Evolutionary conservation across 139 green algal genomes (phyloP).

Genomic region (Chlorella vulgaris): DNA sequence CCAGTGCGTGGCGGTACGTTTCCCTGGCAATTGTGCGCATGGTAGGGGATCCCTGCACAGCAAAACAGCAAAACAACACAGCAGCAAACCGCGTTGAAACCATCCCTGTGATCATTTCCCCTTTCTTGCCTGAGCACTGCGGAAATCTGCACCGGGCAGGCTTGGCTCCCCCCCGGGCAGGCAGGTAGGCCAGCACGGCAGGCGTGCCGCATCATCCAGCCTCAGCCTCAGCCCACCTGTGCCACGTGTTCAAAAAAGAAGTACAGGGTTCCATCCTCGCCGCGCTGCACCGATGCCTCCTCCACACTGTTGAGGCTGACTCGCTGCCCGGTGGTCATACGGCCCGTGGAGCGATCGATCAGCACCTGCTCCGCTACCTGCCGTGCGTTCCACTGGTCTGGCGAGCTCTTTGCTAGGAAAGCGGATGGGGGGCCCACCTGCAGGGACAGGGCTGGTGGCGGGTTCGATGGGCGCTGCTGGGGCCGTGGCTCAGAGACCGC

Average conservation of each 20-base stretch:
- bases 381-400: constrained; percentile 64
- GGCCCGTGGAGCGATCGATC: constrained; percentile 80
- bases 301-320: constrained; percentile 79
- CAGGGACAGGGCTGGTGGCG: not conserved
- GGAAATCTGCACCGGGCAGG: too few relatives aligned
- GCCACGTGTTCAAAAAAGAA: constrained; percentile 85
- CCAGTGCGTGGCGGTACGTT: constrained; percentile 78
- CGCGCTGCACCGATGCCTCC: constrained; percentile 37
- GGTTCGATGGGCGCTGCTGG: too few relatives aligned
- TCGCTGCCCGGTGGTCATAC: constrained; percentile 77
- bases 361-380: constrained; percentile 80
- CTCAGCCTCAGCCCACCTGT: constrained; percentile 47
- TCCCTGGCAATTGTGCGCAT: constrained; percentile 53
- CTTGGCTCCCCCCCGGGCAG: too few relatives aligned
- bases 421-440: constrained; percentile 53
- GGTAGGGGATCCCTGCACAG: constrained; percentile 73
- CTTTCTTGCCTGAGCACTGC: too few relatives aligned
- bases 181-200: too few relatives aligned
- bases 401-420: constrained; percentile 45
- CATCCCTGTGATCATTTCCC: too few relatives aligned
- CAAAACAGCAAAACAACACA: not conserved
- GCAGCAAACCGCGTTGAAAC: not conserved
- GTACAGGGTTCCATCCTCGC: constrained; percentile 60
- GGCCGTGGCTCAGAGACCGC: too few relatives aligned
- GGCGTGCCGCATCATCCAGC: not conserved